Evolutionary conservation across 2,329 filamentous ascomycete genomes (phyloP).

Genomic region (Cryphonectria radicalis): DNA sequence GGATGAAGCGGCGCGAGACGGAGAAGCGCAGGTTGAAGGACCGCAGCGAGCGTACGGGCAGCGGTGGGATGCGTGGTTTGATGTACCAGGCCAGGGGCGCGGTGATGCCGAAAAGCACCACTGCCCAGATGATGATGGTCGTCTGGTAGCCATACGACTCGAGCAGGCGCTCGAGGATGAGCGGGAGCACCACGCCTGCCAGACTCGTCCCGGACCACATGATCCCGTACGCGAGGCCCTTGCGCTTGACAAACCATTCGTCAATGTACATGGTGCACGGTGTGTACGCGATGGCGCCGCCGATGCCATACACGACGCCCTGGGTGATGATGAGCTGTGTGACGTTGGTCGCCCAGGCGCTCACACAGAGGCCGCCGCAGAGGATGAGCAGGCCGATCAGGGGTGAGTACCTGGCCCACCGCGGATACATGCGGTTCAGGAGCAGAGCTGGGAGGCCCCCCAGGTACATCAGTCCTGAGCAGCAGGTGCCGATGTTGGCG

Average conservation of each 20-base stretch:
- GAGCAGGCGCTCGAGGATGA: constrained; percentile 58
- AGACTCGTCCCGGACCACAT: constrained; percentile 62
- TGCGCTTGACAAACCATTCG: constrained; percentile 64
- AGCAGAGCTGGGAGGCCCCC: constrained; percentile 54
- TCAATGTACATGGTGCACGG: constrained; percentile 63
- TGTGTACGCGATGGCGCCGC: constrained; percentile 58
- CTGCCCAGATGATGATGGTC: constrained; percentile 58
- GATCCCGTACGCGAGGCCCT: constrained; percentile 65
- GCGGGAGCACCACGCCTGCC: constrained; percentile 55
- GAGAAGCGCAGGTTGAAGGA: constrained; percentile 56
- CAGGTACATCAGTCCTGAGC: constrained; percentile 57
- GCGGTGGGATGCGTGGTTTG: constrained; percentile 56
- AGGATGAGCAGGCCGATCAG: constrained; percentile 53
- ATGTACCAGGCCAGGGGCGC: constrained; percentile 62
- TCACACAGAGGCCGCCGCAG: constrained; percentile 55
- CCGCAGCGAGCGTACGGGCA: constrained; percentile 42
- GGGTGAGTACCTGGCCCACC: constrained; percentile 46
- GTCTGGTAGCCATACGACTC: constrained; percentile 54
- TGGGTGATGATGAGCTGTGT: constrained; percentile 63
- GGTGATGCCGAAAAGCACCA: constrained; percentile 53
- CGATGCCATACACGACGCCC: constrained; percentile 64
- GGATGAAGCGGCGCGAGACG: constrained; percentile 55
- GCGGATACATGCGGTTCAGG: constrained; percentile 48
- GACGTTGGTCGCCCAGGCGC: constrained; percentile 57
- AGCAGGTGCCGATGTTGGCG: constrained; percentile 52